A percentile compares a stretch with the other conserved stretches of the same genome.
These are phyloP conservation scores for Benincasa hispida DNA, from an alignment of 306 rosid species.

Conservation along the genomic window DNA sequence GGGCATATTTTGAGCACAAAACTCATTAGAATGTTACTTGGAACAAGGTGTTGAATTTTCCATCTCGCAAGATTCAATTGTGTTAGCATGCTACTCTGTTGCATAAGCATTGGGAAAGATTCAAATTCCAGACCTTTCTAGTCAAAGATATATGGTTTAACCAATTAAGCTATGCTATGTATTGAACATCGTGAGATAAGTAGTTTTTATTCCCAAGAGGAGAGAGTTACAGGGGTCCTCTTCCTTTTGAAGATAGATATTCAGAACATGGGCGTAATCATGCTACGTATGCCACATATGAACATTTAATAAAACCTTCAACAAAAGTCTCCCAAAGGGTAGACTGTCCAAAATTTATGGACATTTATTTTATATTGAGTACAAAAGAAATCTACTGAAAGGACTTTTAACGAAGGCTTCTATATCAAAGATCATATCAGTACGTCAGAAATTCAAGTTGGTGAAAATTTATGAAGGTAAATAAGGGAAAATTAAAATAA, in stretches of 20 bases:
- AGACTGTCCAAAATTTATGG: not conserved
- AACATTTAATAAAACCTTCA: not conserved
- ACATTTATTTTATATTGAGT: not conserved
- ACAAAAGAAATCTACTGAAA: not conserved
- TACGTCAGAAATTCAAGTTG: not conserved
- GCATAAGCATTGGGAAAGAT: not conserved
- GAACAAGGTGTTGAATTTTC: not conserved
- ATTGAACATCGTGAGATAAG: too few species aligned
- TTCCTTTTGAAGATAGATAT: not conserved
- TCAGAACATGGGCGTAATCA: too few species aligned
- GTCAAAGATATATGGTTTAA: too few species aligned
- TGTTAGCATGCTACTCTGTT: too few species aligned
- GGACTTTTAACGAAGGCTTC: not conserved
- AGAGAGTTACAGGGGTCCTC: not conserved
- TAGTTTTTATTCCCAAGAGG: not conserved
- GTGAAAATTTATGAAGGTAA: not conserved
- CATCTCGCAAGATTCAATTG: too few species aligned
- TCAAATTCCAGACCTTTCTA: too few species aligned
- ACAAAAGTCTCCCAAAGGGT: too few species aligned
- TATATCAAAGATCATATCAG: not conserved
- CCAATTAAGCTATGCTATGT: not conserved
- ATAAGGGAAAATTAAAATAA: too few species aligned
- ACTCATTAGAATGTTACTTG: too few species aligned
- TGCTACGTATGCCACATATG: not conserved
- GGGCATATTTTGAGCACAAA: too few species aligned